Conservation (phyloP, 2,329 filamentous ascomycete genomes). For the Colletotrichum sublineola region DNA sequence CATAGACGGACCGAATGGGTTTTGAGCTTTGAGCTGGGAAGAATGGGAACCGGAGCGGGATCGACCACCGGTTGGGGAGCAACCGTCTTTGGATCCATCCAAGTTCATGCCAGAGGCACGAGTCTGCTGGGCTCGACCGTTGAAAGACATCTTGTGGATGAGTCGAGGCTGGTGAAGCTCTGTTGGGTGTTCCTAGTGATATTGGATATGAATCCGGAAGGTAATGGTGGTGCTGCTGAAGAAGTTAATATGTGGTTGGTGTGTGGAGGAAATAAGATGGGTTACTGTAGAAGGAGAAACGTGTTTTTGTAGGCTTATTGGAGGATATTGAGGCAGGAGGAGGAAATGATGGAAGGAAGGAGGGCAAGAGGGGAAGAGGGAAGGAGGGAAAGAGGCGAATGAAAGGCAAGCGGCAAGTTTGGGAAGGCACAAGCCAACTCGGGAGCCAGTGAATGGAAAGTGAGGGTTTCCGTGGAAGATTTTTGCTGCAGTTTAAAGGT, state of each 20-base stretch:
- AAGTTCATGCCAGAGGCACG: conserved; percentile 23
- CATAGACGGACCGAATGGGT: conserved; percentile 43
- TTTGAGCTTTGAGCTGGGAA: conserved; percentile 7
- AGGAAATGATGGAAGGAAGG: background rate
- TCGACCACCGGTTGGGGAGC: conserved; percentile 19
- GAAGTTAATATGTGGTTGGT: background rate
- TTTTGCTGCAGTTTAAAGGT: background rate
- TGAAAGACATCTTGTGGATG: conserved; percentile 21
- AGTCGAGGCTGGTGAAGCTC: background rate
- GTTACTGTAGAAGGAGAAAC: background rate
- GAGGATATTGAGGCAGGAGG: background rate
- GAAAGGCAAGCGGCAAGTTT: background rate
- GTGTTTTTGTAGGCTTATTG: background rate
- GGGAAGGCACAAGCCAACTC: background rate
- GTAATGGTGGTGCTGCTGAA: background rate
- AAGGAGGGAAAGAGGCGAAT: background rate
- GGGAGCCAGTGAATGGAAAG: too few relatives aligned
- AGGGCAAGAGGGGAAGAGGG: background rate
- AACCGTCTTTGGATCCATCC: conserved; percentile 23
- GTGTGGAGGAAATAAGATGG: background rate
- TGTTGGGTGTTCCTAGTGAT: background rate
- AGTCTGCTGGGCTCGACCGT: conserved; percentile 6
- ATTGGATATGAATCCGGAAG: background rate
- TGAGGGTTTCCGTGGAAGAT: background rate
- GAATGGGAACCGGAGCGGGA: conserved; percentile 30